These are phyloP conservation scores for Talaromyces piceae DNA, from an alignment of 2,329 filamentous ascomycete genomes.

Conservation along the genomic window DNA sequence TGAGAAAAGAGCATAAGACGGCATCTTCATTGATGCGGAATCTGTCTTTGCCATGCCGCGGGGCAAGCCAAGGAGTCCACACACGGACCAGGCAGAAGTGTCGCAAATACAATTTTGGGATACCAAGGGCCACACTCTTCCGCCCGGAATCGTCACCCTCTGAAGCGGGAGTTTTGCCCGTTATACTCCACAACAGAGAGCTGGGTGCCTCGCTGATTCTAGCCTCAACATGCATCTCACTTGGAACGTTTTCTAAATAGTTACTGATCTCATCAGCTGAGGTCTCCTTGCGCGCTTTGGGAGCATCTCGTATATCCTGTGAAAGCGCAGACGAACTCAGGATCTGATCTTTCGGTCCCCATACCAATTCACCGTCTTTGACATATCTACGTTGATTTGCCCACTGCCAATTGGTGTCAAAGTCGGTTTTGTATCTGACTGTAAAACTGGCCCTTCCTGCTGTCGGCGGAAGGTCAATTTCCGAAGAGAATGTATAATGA, in stretches of 20 bases:
- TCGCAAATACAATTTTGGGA: slow-evolving; percentile 56
- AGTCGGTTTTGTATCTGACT: slow-evolving; percentile 34
- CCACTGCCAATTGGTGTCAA: slow-evolving; percentile 37
- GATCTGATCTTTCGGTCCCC: slow-evolving; percentile 20
- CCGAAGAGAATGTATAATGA: slow-evolving; percentile 28
- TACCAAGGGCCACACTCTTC: slow-evolving; percentile 53
- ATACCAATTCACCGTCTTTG: slow-evolving; percentile 37
- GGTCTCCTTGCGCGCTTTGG: slow-evolving; percentile 7
- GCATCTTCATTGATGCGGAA: slow-evolving; percentile 71
- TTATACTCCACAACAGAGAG: slow-evolving; percentile 38
- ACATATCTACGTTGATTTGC: slow-evolving; percentile 34
- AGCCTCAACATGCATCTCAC: slow-evolving; percentile 26
- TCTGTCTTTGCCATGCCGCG: slow-evolving; percentile 65
- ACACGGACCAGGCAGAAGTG: slow-evolving; percentile 78
- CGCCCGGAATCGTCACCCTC: slow-evolving; percentile 49
- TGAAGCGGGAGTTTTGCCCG: slow-evolving; percentile 53
- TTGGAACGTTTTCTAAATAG: slow-evolving; percentile 29
- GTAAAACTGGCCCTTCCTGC: slow-evolving; percentile 34
- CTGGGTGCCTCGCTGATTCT: slow-evolving; percentile 35
- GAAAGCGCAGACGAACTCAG: background rate
- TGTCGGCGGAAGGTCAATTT: slow-evolving; percentile 21
- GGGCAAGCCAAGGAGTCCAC: slow-evolving; percentile 79
- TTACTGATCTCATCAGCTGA: slow-evolving; percentile 18
- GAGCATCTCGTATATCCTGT: background rate
- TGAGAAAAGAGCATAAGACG: slow-evolving; percentile 70